These are phyloP conservation scores for Ustilago sp. DNA, from an alignment of 1,284 basidiomycete species.

Conservation along the genomic window DNA sequence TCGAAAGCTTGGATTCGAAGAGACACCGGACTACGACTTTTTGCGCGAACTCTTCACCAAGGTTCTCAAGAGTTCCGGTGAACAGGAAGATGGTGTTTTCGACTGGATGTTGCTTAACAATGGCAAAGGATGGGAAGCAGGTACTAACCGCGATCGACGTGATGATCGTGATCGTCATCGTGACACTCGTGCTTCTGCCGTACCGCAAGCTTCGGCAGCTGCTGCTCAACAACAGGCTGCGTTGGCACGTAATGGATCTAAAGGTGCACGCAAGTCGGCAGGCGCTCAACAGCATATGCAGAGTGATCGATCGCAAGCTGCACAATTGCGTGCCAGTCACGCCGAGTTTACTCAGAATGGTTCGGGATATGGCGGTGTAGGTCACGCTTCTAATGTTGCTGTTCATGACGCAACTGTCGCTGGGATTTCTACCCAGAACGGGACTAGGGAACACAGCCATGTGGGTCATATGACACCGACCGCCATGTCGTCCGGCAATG, in stretches of 20 bases:
- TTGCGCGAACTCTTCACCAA: slow-evolving; percentile 90
- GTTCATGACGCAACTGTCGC: slow-evolving; percentile 62
- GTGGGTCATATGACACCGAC: slow-evolving; percentile 50
- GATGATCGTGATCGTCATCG: slow-evolving; percentile 67
- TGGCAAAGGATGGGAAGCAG: slow-evolving; percentile 94
- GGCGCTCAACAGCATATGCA: slow-evolving; percentile 48
- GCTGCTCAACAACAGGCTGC: slow-evolving; percentile 40
- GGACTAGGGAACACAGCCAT: slow-evolving; percentile 54
- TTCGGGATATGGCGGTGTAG: slow-evolving; percentile 57
- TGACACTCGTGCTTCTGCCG: slow-evolving; percentile 49
- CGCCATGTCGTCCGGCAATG: slow-evolving; percentile 43
- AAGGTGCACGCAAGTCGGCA: slow-evolving; percentile 61
- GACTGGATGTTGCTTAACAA: slow-evolving; percentile 91
- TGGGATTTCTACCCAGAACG: slow-evolving; percentile 43
- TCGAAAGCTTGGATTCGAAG: slow-evolving; percentile 88
- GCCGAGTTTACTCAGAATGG: slow-evolving; percentile 50
- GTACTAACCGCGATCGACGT: slow-evolving; percentile 70
- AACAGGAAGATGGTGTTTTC: slow-evolving; percentile 87
- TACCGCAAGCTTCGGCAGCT: slow-evolving; percentile 33
- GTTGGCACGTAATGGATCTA: slow-evolving; percentile 55
- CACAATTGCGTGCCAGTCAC: slow-evolving; percentile 49
- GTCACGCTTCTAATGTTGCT: slow-evolving; percentile 61
- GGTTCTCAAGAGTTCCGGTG: slow-evolving; percentile 87
- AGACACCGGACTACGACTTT: slow-evolving; percentile 96
- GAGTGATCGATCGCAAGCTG: slow-evolving; percentile 43